Evolutionary conservation across 1,284 basidiomycete species (phyloP).

Genomic region (Takashimella koratensis): DNA sequence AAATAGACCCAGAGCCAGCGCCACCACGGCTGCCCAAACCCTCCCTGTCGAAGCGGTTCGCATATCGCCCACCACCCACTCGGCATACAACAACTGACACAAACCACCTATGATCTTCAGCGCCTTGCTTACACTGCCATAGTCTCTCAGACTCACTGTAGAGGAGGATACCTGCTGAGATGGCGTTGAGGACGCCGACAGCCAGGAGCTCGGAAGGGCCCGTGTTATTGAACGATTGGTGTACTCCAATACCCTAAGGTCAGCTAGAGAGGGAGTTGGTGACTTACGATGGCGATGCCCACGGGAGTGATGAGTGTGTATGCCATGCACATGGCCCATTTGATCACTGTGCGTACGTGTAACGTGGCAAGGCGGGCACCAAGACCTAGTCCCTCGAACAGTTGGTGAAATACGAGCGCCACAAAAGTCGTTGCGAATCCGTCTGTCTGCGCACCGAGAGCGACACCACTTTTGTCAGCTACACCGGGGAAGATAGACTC

Average conservation of each 20-base stretch:
- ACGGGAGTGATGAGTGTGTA: conserved; percentile 24
- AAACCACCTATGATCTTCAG: too few species aligned
- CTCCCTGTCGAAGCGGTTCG: conserved; percentile 14
- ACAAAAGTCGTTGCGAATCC: conserved; percentile 29
- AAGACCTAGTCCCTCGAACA: conserved; percentile 38
- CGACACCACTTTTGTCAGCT: conserved; percentile 33
- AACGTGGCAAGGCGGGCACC: too few species aligned
- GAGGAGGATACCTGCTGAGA: conserved; percentile 25
- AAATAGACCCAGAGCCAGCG: conserved; percentile 31
- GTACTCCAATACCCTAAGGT: conserved; percentile 38
- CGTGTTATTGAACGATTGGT: conserved; percentile 33
- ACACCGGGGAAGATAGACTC: too few species aligned
- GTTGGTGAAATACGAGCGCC: conserved; percentile 37
- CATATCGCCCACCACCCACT: too few species aligned
- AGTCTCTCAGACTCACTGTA: too few species aligned
- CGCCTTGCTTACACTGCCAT: too few species aligned
- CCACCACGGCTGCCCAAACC: conserved; percentile 21
- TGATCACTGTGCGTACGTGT: too few species aligned
- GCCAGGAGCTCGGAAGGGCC: conserved; percentile 32
- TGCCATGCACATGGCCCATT: too few species aligned
- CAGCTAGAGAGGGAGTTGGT: too few species aligned
- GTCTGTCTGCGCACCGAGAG: conserved; percentile 21
- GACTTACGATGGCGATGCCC: conserved; percentile 34
- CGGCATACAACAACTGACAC: too few species aligned
- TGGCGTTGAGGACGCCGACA: conserved; percentile 38